Conservation (phyloP, 495 filamentous ascomycete genomes). For the Annulohypoxylon maeteangense region DNA sequence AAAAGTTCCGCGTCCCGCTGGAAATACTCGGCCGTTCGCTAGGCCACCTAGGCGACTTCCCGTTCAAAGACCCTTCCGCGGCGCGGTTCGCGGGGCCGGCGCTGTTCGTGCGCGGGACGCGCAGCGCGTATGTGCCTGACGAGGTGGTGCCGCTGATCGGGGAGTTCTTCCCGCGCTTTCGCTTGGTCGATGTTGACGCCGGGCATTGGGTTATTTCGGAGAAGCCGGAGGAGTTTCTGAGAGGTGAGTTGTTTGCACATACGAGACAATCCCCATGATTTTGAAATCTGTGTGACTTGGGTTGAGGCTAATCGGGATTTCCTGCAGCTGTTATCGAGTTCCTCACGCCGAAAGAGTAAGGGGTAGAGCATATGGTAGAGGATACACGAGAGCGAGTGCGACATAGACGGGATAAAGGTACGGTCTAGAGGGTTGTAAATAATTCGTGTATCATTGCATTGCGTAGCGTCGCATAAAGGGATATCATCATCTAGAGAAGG, state of each 20-base stretch:
- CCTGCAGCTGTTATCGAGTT: conserved; percentile 69
- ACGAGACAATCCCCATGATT: neutral
- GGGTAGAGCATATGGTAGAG: too few species aligned
- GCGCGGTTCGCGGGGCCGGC: conserved; percentile 77
- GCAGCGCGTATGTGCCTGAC: conserved; percentile 86
- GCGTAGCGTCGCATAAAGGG: conserved; percentile 18
- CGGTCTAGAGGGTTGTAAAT: neutral
- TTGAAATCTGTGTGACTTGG: neutral
- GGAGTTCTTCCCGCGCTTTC: conserved; percentile 86
- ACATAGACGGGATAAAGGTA: neutral
- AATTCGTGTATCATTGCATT: conserved; percentile 5
- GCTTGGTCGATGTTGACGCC: conserved; percentile 81
- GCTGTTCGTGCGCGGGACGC: conserved; percentile 84
- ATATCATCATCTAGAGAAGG: conserved; percentile 44
- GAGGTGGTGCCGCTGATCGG: conserved; percentile 89
- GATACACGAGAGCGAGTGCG: neutral
- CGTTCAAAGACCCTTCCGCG: conserved; percentile 72
- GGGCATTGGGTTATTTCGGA: conserved; percentile 97
- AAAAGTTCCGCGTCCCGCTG: conserved; percentile 59
- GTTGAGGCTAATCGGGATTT: conserved; percentile 18
- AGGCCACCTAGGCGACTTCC: conserved; percentile 82
- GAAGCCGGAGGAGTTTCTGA: conserved; percentile 85
- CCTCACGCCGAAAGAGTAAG: conserved; percentile 66
- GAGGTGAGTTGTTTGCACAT: conserved; percentile 62
- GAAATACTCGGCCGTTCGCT: conserved; percentile 50